Evolutionary conservation across 345 rosid species (phyloP).

Genomic region (Abelmoschus esculentus): DNA sequence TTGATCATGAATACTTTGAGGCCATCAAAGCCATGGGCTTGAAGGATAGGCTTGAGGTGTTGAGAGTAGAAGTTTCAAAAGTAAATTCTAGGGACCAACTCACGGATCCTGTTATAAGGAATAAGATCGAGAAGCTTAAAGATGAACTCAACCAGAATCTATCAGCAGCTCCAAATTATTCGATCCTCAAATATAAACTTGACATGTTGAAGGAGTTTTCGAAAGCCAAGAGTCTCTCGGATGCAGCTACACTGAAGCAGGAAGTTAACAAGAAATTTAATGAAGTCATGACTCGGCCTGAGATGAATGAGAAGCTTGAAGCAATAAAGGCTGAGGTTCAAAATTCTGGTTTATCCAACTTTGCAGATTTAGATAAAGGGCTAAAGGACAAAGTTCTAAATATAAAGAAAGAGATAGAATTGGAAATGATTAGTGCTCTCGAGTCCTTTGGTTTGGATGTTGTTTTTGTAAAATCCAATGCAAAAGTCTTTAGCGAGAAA

Average conservation of each 20-base stretch:
- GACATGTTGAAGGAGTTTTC: slow-evolving; percentile 65
- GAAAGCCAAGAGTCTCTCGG: slow-evolving; percentile 40
- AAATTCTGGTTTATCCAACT: slow-evolving; percentile 39
- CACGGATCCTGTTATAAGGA: slow-evolving; percentile 45
- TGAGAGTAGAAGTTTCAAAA: slow-evolving; percentile 47
- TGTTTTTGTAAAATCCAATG: slow-evolving; percentile 31
- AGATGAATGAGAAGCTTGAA: slow-evolving; percentile 57
- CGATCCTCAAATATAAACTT: slow-evolving; percentile 54
- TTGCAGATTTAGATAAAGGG: slow-evolving; percentile 45
- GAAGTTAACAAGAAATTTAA: slow-evolving; percentile 53
- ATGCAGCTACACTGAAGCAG: slow-evolving; percentile 28
- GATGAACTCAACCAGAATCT: slow-evolving; percentile 47
- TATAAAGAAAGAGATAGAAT: slow-evolving; percentile 41
- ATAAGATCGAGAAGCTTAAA: slow-evolving; percentile 58
- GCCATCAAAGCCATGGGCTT: slow-evolving; percentile 58
- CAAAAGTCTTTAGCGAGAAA: slow-evolving; percentile 28
- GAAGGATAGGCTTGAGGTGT: slow-evolving; percentile 35
- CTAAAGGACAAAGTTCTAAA: slow-evolving; percentile 44
- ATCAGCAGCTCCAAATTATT: slow-evolving; percentile 51
- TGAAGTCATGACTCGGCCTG: slow-evolving; percentile 46
- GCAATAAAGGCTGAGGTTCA: slow-evolving; percentile 9
- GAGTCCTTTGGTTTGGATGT: slow-evolving; percentile 56
- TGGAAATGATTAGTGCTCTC: slow-evolving; percentile 42
- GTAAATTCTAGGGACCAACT: slow-evolving; percentile 46
- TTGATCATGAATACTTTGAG: slow-evolving; percentile 58